A percentile compares a stretch with the other conserved stretches of the same genome.
Conservation (phyloP, 148 eudicot genomes). For the Amaranthus cruentus region DNA sequence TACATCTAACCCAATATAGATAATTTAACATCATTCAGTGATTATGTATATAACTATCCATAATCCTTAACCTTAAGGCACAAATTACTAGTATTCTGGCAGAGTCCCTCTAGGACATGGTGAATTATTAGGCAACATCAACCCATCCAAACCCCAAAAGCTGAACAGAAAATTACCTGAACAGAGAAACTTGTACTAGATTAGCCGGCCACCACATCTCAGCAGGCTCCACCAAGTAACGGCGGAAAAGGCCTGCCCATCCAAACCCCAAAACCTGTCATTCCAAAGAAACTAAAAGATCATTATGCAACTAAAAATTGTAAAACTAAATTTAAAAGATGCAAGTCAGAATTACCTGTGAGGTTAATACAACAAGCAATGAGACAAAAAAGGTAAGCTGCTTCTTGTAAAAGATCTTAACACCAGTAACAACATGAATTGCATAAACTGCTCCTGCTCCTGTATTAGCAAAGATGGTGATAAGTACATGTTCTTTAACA, state of each 20-base stretch:
- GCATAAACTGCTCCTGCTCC: constrained; percentile 94
- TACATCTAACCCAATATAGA: too few species aligned
- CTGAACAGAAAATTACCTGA: constrained; percentile 42
- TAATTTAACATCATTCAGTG: too few species aligned
- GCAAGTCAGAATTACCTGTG: constrained; percentile 48
- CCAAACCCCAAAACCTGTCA: constrained; percentile 93
- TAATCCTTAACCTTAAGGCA: too few species aligned
- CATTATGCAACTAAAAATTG: background rate
- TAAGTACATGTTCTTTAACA: constrained; percentile 85
- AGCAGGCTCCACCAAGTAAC: constrained; percentile 88
- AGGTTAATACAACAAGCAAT: constrained; percentile 67
- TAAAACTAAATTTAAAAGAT: too few species aligned
- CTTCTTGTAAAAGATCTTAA: constrained; percentile 78
- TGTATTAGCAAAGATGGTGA: constrained; percentile 88
- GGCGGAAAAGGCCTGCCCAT: constrained; percentile 92
- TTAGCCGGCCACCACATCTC: constrained; percentile 99
- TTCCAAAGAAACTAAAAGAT: background rate
- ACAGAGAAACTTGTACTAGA: constrained; percentile 88
- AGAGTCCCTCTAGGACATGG: too few species aligned
- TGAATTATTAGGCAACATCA: too few species aligned
- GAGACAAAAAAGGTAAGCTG: constrained; percentile 81
- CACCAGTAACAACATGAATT: constrained; percentile 77
- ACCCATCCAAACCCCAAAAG: background rate
- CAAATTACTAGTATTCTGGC: too few species aligned
- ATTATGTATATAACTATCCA: too few species aligned